Evolutionary conservation across 2,329 filamentous ascomycete species (phyloP).

Genomic region (Fusarium sp.): DNA sequence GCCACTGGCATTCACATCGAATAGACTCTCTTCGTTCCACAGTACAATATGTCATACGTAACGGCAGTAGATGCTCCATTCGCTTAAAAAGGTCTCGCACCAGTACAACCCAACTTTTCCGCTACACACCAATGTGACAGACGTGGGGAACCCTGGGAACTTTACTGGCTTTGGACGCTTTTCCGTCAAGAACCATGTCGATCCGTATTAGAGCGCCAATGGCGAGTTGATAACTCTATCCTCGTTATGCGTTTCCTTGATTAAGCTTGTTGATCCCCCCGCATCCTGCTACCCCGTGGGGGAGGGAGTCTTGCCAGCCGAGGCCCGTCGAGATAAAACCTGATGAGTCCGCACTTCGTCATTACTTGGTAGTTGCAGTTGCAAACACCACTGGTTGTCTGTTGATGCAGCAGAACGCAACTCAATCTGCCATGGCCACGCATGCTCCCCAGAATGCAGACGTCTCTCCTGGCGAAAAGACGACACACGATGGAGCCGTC

Average conservation of each 20-base stretch:
- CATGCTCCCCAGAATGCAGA: neutral
- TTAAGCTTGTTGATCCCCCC: constrained; percentile 21
- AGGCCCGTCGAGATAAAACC: constrained; percentile 10
- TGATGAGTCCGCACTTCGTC: neutral
- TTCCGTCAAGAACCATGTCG: constrained; percentile 6
- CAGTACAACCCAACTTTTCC: too few species aligned
- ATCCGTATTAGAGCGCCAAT: constrained; percentile 7
- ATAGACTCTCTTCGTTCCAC: too few species aligned
- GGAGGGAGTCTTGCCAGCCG: constrained; percentile 1
- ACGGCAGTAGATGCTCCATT: too few species aligned
- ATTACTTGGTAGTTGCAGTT: neutral
- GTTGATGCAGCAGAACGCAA: accelerated
- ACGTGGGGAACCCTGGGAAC: too few species aligned
- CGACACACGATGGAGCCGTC: neutral
- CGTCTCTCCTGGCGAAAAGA: neutral
- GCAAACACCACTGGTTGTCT: too few species aligned
- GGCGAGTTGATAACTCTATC: neutral
- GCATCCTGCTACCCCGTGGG: constrained; percentile 20
- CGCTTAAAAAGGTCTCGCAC: too few species aligned
- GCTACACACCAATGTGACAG: too few species aligned
- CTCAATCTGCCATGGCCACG: neutral
- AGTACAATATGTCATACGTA: too few species aligned
- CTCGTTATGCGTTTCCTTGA: constrained; percentile 12
- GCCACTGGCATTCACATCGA: too few species aligned
- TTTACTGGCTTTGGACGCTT: neutral